A percentile compares a stretch with the other conserved stretches of the same genome.
phyloP scores from a whole-genome alignment of 768 basidiomycete genomes.

The Lentinus brumalis region DNA sequence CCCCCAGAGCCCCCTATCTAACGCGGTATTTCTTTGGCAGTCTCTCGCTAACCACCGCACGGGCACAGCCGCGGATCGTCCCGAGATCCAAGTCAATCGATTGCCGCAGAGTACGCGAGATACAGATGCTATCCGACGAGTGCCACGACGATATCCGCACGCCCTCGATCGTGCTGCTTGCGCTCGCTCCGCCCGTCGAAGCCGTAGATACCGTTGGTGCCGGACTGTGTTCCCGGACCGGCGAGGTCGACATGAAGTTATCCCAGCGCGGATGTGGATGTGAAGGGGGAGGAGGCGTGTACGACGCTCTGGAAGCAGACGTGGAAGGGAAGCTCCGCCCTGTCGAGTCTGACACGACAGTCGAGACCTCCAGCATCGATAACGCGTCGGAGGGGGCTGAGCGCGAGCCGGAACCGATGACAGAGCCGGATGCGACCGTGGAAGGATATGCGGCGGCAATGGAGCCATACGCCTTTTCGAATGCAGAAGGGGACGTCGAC shows the following conservation, averaged over 20 bases:
- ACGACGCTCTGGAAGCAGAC: not conserved
- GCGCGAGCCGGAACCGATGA: not conserved
- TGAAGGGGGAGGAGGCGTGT: not conserved
- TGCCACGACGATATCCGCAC: constrained; percentile 5
- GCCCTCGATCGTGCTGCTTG: not conserved
- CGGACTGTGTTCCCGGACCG: not conserved
- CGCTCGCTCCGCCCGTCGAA: not conserved
- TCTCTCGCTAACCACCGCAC: too few relatives aligned
- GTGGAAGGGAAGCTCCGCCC: not conserved
- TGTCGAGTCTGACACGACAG: not conserved
- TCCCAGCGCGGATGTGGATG: not conserved
- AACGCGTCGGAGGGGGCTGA: not conserved
- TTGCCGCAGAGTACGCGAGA: too few relatives aligned
- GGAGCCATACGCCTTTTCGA: not conserved
- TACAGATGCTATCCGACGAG: not conserved
- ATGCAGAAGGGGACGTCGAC: constrained; percentile 3
- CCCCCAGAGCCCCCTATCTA: too few relatives aligned
- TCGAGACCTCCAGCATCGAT: not conserved
- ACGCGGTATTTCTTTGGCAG: too few relatives aligned
- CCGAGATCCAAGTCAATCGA: too few relatives aligned
- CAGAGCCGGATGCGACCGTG: not conserved
- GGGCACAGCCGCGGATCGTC: too few relatives aligned
- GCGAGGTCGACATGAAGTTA: too few relatives aligned
- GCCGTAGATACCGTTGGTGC: not conserved
- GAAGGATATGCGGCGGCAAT: not conserved